These are phyloP conservation scores for Pseudopithomyces chartarum DNA, from an alignment of 2,329 filamentous ascomycete genomes.

Conservation along the genomic window DNA sequence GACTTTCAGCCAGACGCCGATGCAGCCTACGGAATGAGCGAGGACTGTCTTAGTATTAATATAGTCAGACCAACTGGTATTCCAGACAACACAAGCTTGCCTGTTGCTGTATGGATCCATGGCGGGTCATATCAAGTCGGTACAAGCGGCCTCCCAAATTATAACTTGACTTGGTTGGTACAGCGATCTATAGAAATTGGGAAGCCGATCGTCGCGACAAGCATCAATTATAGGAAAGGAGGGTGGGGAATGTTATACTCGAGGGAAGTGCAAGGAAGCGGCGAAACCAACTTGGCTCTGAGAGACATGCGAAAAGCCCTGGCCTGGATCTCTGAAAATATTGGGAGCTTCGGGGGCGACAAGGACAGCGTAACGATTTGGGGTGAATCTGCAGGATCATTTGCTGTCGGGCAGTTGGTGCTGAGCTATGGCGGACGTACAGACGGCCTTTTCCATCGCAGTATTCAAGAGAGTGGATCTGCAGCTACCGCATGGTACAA, in stretches of 20 bases:
- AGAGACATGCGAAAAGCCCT: conserved; percentile 53
- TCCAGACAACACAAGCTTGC: conserved; percentile 49
- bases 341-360: conserved; percentile 50
- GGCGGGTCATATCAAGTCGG: conserved; percentile 53
- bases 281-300: conserved; percentile 43
- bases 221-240: conserved; percentile 59
- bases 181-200: conserved; percentile 47
- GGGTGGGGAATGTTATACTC: conserved; percentile 72
- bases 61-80: conserved; percentile 60
- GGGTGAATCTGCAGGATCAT: conserved; percentile 53
- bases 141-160: conserved; percentile 53
- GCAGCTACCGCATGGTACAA: conserved; percentile 48
- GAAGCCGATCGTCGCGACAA: conserved; percentile 41
- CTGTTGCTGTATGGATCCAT: conserved; percentile 67
- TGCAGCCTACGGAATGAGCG: conserved; percentile 48
- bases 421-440: conserved; percentile 41
- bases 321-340: conserved; percentile 53
- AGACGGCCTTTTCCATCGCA: conserved; percentile 43
- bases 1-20: conserved; percentile 33
- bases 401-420: conserved; percentile 43
- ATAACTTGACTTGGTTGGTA: conserved; percentile 67
- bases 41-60: conserved; percentile 68
- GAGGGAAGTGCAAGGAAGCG: conserved; percentile 51
- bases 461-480: conserved; percentile 44
- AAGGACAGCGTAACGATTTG: conserved; percentile 52